Percentiles rank a stretch among this genome's conserved stretches.
Evolutionary conservation across 1,139 yeast genomes (phyloP).

Genomic region (Candida gigantensis): DNA sequence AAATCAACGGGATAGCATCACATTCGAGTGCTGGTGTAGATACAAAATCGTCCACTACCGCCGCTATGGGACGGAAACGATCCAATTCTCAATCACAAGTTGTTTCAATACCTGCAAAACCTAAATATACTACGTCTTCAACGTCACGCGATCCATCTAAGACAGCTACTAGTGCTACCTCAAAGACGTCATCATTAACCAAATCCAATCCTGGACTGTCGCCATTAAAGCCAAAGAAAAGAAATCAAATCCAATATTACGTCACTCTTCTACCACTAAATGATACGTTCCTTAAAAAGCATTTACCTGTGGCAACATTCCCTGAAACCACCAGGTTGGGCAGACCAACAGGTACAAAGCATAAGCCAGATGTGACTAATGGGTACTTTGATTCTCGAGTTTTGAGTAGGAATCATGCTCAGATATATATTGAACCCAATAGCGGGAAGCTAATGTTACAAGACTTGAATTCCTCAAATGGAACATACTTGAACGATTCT

Average conservation of each 20-base stretch:
- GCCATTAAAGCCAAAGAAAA: conserved; percentile 22
- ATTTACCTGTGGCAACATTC: conserved; percentile 71
- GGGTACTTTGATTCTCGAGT: conserved; percentile 96
- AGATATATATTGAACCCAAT: conserved; percentile 70
- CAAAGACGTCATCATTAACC: conserved; percentile 8
- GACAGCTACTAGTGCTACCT: conserved; percentile 3
- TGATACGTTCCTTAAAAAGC: conserved; percentile 79
- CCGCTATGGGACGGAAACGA: conserved; percentile 26
- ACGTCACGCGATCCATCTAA: conserved; percentile 4
- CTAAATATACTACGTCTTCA: conserved; percentile 5
- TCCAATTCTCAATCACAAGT: conserved; percentile 46
- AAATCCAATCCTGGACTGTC: conserved; percentile 11
- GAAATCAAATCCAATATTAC: conserved; percentile 46
- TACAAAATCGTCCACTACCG: background rate
- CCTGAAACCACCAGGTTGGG: conserved; percentile 90
- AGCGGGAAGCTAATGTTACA: conserved; percentile 72
- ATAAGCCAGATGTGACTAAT: conserved; percentile 75
- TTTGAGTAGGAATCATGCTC: conserved; percentile 91
- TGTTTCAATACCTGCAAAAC: conserved; percentile 16
- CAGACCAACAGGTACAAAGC: conserved; percentile 75
- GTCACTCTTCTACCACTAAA: conserved; percentile 75
- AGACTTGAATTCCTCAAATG: conserved; percentile 90
- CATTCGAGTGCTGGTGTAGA: conserved; percentile 1
- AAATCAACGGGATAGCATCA: conserved; percentile 1
- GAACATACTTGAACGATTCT: conserved; percentile 82